Base-by-base conservation (phyloP, 176 grass and related monocot genomes). In the Paspalum notatum region DNA sequence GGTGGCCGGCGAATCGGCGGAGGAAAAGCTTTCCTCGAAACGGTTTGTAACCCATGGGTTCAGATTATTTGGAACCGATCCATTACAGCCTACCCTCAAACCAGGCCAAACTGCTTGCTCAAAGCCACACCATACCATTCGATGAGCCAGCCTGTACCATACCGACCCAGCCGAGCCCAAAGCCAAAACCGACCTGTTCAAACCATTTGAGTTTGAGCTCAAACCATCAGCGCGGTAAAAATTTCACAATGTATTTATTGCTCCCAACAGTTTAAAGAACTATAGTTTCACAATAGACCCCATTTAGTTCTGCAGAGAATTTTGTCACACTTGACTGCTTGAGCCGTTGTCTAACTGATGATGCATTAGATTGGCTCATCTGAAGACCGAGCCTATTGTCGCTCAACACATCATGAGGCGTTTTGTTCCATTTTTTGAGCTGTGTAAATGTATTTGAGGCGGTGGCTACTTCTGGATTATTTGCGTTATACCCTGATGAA, bases 281-380 rank as follows among this genome's bases (percentile, higher is more conserved):
- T 78, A 51, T 66, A 90, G 83, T n/a, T 53, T 60, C 61, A 74
- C 68, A 39, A 46, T 80, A 75, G 81, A 84, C 21, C 21, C 37
- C 9, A 7, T 61, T 72, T 21, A 65, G 40, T 77, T 82, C 57
- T 39, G 58, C 39, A 20, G 40, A 71, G 66, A 79, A 54, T 82
- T 86, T 66, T 90, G 79, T 78, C 27, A 68, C 27, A 82, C n/a
- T n/a, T n/a, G n/a, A n/a, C n/a, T n/a, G n/a, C 8, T 44, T 58
- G 9, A 49, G 25, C 38, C 77, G n/a, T 64, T 62, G 56, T 72
- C 80, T 11, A 72, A 65, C 39, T 64, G 62, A 3, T 75, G 39
- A 80, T 62, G 37, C 21, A 42, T 14, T 13, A 60, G 27, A 37
- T 50, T 76, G 63, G 62, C 60, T 76, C 62, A 44, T 68, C n/a